phyloP scores from a whole-genome alignment of 73 alveolate species.

The Paramecium primaurelia region DNA sequence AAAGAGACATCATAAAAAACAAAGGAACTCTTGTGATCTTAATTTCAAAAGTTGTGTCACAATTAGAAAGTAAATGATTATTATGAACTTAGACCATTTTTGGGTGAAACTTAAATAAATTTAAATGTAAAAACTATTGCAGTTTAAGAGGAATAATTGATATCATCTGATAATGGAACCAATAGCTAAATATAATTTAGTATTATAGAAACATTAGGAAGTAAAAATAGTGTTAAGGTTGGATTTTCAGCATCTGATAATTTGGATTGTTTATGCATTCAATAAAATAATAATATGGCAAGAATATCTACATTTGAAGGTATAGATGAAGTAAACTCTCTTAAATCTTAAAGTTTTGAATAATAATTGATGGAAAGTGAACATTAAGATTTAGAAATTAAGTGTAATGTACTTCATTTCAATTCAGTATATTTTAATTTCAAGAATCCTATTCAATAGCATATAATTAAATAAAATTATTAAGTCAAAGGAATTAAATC shows the following conservation, averaged over 20 bases:
- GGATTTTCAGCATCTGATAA: neutral
- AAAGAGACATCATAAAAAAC: neutral
- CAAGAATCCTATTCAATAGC: neutral
- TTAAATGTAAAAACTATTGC: neutral
- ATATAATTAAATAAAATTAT: neutral
- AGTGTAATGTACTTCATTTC: neutral
- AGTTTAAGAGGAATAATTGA: neutral
- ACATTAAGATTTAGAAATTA: slow-evolving; percentile 1
- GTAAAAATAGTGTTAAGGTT: neutral
- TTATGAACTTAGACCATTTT: neutral
- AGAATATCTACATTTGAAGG: neutral
- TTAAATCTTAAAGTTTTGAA: neutral
- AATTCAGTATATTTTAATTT: neutral
- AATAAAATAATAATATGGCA: neutral
- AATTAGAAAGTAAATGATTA: neutral
- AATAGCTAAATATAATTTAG: neutral
- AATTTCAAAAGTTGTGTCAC: neutral
- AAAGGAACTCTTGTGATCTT: neutral
- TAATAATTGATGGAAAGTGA: neutral
- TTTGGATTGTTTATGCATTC: neutral
- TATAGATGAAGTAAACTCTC: neutral
- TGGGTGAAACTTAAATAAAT: neutral
- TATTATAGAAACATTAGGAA: neutral
- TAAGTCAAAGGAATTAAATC: neutral
- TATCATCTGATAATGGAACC: neutral